These are phyloP conservation scores for Cladochytrium replicatum DNA, from an alignment of 192 early-diverging fungal genomes.

Conservation along the genomic window DNA sequence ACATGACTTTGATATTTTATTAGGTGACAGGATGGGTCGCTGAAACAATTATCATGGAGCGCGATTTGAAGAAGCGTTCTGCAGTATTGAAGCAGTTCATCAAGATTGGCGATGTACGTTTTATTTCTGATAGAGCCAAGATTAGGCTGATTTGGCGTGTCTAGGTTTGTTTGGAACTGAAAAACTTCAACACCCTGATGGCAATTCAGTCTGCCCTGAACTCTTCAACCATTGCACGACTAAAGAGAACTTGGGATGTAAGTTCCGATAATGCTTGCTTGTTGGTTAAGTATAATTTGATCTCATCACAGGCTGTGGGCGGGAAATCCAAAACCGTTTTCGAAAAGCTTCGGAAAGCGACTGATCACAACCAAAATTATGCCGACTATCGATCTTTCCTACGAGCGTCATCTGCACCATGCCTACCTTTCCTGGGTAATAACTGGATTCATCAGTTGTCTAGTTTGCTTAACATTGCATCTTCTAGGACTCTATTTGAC, in stretches of 20 bases:
- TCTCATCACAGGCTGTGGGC: too few species aligned
- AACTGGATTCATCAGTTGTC: not conserved
- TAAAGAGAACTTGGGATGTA: slow-evolving; percentile 43
- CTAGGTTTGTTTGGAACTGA: slow-evolving; percentile 23
- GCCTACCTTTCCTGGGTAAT: slow-evolving; percentile 36
- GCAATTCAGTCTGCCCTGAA: slow-evolving; percentile 35
- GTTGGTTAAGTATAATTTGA: too few species aligned
- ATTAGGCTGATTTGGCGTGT: not conserved
- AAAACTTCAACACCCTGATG: slow-evolving; percentile 40
- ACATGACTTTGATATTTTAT: slow-evolving; percentile 60
- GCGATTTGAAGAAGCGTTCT: slow-evolving; percentile 70
- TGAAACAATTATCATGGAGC: slow-evolving; percentile 64
- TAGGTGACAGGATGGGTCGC: slow-evolving; percentile 72
- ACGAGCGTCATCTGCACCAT: slow-evolving; percentile 15
- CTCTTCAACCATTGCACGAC: slow-evolving; percentile 32
- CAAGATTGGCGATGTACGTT: slow-evolving; percentile 41
- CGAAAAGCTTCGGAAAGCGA: slow-evolving; percentile 16
- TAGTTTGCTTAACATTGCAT: too few species aligned
- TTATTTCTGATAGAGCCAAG: too few species aligned
- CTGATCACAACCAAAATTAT: slow-evolving; percentile 31
- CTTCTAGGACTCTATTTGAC: slow-evolving; percentile 49
- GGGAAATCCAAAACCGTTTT: slow-evolving; percentile 20
- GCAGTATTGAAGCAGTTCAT: slow-evolving; percentile 76
- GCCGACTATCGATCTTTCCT: slow-evolving; percentile 27
- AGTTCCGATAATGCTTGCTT: slow-evolving; percentile 3